Conservation (phyloP, 176 grass and related monocot genomes). For the Triticum aestivum region DNA sequence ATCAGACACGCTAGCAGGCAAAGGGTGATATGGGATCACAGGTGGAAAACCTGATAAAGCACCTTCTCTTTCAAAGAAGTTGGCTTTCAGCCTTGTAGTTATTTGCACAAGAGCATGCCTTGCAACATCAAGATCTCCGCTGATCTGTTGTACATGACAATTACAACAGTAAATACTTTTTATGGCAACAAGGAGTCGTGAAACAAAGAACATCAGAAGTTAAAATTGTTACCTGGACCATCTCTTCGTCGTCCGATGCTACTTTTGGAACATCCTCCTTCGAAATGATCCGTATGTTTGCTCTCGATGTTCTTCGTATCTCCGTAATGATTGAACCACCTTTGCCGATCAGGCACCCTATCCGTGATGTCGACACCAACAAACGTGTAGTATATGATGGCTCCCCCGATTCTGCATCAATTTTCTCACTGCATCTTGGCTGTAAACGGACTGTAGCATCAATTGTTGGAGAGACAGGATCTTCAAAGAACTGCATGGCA, state of each 20-base stretch:
- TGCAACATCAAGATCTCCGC: slow-evolving; percentile 76
- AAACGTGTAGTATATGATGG: slow-evolving; percentile 79
- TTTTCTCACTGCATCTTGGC: slow-evolving; percentile 90
- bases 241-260: slow-evolving; percentile 92
- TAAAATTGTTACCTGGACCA: slow-evolving; percentile 77
- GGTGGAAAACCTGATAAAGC: slow-evolving; percentile 65
- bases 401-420: slow-evolving; percentile 62
- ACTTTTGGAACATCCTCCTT: slow-evolving; percentile 97
- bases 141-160: slow-evolving; percentile 54
- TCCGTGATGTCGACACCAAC: slow-evolving; percentile 86
- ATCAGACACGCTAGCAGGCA: slow-evolving; percentile 58
- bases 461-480: slow-evolving; percentile 85
- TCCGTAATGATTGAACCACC: slow-evolving; percentile 95
- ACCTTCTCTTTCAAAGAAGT: slow-evolving; percentile 94
- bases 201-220: slow-evolving; percentile 14
- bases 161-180: slow-evolving; percentile 15
- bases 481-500: slow-evolving; percentile 86
- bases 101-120: slow-evolving; percentile 87
- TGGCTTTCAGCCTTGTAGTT: slow-evolving; percentile 90
- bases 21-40: slow-evolving; percentile 61
- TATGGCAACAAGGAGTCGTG: neutral
- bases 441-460: slow-evolving; percentile 85
- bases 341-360: slow-evolving; percentile 96
- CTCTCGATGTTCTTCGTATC: slow-evolving; percentile 74
- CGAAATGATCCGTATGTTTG: slow-evolving; percentile 95